Base-by-base conservation (phyloP, 1,139 yeast species). In the Geotrichum carabidarum region DNA sequence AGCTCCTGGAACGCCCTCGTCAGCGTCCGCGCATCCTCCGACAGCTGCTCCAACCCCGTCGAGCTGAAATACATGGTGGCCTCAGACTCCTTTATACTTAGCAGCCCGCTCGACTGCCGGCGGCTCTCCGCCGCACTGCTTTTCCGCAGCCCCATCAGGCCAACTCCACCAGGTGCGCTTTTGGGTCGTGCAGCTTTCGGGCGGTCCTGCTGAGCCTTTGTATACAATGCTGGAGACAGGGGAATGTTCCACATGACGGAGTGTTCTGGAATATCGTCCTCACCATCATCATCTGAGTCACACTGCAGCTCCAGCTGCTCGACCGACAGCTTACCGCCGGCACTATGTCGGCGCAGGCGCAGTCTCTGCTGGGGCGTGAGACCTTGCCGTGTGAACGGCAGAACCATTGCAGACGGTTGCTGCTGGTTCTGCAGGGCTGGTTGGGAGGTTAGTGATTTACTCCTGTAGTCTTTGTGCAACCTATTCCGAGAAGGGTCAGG, bases 211-310 rank as follows among this genome's bases (percentile, higher is more conserved):
- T 62, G 70, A 40, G 66, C 58, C 53, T 70, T 68, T 8, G 72
- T 69, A 48, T 66, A 69, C 15, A 72, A 66, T 0, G 85, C 77
- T 51, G 81, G 83, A 0, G 86, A 77, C 46, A 81, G 68, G 1
- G 89, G 90, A 14, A 84, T 86, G 62, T 84, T 83, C 70, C 75
- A 82, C 58, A 82, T 79, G 36, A 78, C 71, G 17, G 76, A 71
- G 51, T 78, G 78, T 48, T 74, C 80, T 6, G 83, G 81, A 53
- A 78, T 82, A 57, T 81, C 85, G 27, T 80, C 78, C 53, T 71
- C 75, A 35, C 71, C 65, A 44, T 67, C 53, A 31, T 41, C 44
- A 14, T 60, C 63, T 32, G 62, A 57, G 18, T 70, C 72, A 50
- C 62, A 68, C 32, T 68, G 69, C 41, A 59, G 55, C 55, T 70